phyloP scores from a whole-genome alignment of 352 stramenopile genomes.

The Phytophthora idaei region DNA sequence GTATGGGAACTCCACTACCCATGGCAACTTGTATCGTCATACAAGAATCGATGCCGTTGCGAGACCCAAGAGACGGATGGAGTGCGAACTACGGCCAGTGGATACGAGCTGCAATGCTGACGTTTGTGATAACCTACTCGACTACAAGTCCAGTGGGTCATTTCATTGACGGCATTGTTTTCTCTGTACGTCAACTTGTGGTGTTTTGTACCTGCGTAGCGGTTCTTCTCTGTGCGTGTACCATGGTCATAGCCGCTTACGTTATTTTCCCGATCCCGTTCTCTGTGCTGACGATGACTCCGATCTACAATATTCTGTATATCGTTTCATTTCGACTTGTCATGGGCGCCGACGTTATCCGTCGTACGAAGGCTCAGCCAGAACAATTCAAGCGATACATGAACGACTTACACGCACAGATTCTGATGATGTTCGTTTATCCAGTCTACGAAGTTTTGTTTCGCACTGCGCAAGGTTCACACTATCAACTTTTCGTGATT shows the following conservation, averaged over 20 bases:
- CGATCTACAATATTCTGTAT: slow-evolving; percentile 25
- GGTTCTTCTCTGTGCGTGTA: background rate
- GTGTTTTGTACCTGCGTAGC: slow-evolving; percentile 8
- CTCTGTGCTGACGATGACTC: slow-evolving; percentile 14
- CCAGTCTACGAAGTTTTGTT: slow-evolving; percentile 28
- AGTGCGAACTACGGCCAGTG: slow-evolving; percentile 23
- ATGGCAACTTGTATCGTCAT: slow-evolving; percentile 18
- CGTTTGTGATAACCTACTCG: slow-evolving; percentile 6
- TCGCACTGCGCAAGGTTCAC: slow-evolving; percentile 3
- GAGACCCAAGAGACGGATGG: slow-evolving; percentile 18
- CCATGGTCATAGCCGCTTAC: slow-evolving; percentile 14
- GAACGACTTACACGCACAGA: slow-evolving; percentile 13
- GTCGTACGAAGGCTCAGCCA: background rate
- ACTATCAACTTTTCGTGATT: slow-evolving; percentile 24
- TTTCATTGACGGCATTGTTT: slow-evolving; percentile 8
- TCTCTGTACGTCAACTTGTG: slow-evolving; percentile 10
- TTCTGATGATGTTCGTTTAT: slow-evolving; percentile 29
- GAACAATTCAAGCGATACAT: slow-evolving; percentile 15
- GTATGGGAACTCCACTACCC: slow-evolving; percentile 14
- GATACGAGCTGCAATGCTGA: slow-evolving; percentile 13
- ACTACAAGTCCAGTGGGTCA: slow-evolving; percentile 3
- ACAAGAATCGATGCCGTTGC: slow-evolving; percentile 28
- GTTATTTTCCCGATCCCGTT: slow-evolving; percentile 24
- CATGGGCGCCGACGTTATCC: slow-evolving; percentile 6
- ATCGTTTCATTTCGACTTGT: slow-evolving; percentile 22